Evolutionary conservation across 768 basidiomycete genomes (phyloP).

Genomic region (Amanita phalloides): DNA sequence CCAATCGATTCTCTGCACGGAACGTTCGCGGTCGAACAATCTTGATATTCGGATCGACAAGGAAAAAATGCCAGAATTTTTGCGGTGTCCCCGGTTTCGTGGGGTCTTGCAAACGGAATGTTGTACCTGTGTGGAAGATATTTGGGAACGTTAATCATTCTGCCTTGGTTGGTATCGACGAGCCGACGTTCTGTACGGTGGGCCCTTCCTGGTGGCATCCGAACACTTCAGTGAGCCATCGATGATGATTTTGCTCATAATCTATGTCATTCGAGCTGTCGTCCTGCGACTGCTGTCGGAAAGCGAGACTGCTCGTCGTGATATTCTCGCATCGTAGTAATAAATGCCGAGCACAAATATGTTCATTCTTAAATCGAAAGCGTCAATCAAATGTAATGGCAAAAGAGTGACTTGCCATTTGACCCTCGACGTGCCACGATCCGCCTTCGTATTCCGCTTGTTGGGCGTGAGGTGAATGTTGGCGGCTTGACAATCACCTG

Average conservation of each 20-base stretch:
- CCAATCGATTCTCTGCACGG: conserved; percentile 23
- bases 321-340: conserved; percentile 22
- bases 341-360: conserved; percentile 2
- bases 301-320: conserved; percentile 17
- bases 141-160: conserved; percentile 26
- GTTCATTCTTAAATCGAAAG: conserved; percentile 3
- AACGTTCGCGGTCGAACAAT: conserved; percentile 21
- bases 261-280: background rate
- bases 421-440: conserved; percentile 22
- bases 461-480: conserved; percentile 14
- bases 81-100: conserved; percentile 20
- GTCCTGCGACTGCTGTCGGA: conserved; percentile 13
- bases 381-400: no score
- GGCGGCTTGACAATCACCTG: conserved; percentile 25
- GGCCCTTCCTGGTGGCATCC: background rate
- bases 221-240: background rate
- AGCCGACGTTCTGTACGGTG: conserved; percentile 15
- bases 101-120: conserved; percentile 17
- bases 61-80: conserved; percentile 27
- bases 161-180: conserved; percentile 16
- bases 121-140: conserved; percentile 24
- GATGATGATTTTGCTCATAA: background rate
- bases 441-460: conserved; percentile 11
- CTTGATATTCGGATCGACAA: conserved; percentile 22
- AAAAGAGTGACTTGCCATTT: no score